A percentile compares a stretch with the other conserved stretches of the same genome.
Conservation (phyloP, 2,329 filamentous ascomycete species). For the Pestalotiopsis sp. region DNA sequence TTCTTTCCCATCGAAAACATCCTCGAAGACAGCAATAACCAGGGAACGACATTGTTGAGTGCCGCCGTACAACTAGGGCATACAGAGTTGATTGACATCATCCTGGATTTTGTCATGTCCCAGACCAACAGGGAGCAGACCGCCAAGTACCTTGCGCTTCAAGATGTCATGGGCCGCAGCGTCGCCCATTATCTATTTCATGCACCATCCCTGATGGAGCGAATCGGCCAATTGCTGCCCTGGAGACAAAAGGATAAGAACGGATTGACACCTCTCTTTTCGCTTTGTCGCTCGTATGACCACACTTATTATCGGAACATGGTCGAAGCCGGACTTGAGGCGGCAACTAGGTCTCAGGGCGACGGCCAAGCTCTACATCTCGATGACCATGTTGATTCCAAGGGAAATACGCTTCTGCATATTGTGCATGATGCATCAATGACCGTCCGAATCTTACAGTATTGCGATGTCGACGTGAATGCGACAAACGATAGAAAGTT, state of each 20-base stretch:
- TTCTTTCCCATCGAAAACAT: slow-evolving; percentile 74
- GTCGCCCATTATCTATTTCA: slow-evolving; percentile 97
- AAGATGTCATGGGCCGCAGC: slow-evolving; percentile 85
- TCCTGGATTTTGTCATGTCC: slow-evolving; percentile 71
- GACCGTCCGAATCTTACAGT: slow-evolving; percentile 72
- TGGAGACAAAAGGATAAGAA: slow-evolving; percentile 95
- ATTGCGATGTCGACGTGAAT: slow-evolving; percentile 94
- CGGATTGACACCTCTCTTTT: slow-evolving; percentile 96
- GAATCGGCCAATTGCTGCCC: slow-evolving; percentile 76
- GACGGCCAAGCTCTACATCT: slow-evolving; percentile 83
- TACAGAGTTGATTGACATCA: slow-evolving; percentile 69
- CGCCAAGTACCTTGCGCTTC: slow-evolving; percentile 68
- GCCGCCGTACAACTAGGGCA: slow-evolving; percentile 88
- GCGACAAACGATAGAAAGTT: slow-evolving; percentile 94
- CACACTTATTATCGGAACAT: slow-evolving; percentile 84
- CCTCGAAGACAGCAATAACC: slow-evolving; percentile 83
- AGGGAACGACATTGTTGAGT: slow-evolving; percentile 85
- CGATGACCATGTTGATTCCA: slow-evolving; percentile 88
- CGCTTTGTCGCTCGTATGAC: slow-evolving; percentile 92
- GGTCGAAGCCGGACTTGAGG: slow-evolving; percentile 79
- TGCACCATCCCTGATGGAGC: slow-evolving; percentile 75
- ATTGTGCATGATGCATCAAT: slow-evolving; percentile 87
- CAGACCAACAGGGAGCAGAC: slow-evolving; percentile 58
- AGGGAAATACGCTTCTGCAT: slow-evolving; percentile 94
- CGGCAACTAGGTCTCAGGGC: slow-evolving; percentile 72